A percentile compares a stretch with the other conserved stretches of the same genome.
Conservation (phyloP, 805 yeast genomes). For the Zygoascus ofunaensis region DNA sequence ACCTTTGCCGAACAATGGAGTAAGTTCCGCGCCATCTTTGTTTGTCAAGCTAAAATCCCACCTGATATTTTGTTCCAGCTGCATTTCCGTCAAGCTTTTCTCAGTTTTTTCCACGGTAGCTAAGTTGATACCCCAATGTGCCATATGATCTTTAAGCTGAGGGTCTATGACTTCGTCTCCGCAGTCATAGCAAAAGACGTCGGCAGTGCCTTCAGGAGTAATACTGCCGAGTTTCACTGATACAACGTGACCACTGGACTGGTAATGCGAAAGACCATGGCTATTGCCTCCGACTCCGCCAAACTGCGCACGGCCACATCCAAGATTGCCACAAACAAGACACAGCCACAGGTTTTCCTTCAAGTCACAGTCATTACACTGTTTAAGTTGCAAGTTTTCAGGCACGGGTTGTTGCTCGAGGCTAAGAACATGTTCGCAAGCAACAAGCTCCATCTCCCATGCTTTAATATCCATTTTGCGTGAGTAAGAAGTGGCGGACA, state of each 20-base stretch:
- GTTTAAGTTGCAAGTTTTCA: slow-evolving; percentile 15
- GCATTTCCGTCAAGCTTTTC: slow-evolving; percentile 78
- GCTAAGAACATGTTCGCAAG: slow-evolving; percentile 69
- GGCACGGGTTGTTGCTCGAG: slow-evolving; percentile 34
- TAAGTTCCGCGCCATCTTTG: slow-evolving; percentile 53
- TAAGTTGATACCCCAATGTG: slow-evolving; percentile 59
- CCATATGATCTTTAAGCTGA: slow-evolving; percentile 38
- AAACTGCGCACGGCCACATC: slow-evolving; percentile 91
- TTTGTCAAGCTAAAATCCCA: slow-evolving; percentile 87
- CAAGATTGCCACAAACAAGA: slow-evolving; percentile 78
- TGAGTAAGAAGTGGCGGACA: slow-evolving; percentile 50
- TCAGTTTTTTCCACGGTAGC: slow-evolving; percentile 59
- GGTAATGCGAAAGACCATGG: slow-evolving; percentile 73
- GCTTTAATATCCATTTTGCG: slow-evolving; percentile 65
- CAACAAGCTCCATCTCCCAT: slow-evolving; percentile 81
- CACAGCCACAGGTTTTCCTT: slow-evolving; percentile 86
- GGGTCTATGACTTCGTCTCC: slow-evolving; percentile 83
- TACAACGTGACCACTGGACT: slow-evolving; percentile 54
- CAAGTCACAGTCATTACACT: slow-evolving; percentile 38
- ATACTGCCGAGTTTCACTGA: slow-evolving; percentile 90
- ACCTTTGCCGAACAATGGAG: slow-evolving; percentile 64
- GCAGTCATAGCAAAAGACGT: slow-evolving; percentile 81
- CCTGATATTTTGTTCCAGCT: slow-evolving; percentile 82
- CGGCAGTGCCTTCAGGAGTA: slow-evolving; percentile 62
- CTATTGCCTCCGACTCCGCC: slow-evolving; percentile 93